phyloP scores from a whole-genome alignment of 2,329 filamentous ascomycete species.

The Polytolypa hystricis region DNA sequence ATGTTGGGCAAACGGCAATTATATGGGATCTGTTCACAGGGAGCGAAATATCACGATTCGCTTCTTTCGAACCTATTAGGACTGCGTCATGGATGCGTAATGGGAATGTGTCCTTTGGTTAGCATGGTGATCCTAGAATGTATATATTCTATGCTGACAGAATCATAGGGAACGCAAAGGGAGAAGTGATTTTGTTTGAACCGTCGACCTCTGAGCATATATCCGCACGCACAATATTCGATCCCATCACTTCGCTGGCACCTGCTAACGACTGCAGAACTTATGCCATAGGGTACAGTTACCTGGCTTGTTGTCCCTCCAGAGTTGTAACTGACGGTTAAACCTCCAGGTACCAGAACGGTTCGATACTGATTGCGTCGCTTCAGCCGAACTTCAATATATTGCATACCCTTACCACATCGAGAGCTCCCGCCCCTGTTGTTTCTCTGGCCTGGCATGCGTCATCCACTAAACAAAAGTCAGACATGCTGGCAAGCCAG shows the following conservation, averaged over 20 bases:
- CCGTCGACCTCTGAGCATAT: conserved; percentile 87
- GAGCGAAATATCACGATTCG: conserved; percentile 81
- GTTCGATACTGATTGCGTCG: conserved; percentile 79
- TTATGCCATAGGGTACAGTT: conserved; percentile 79
- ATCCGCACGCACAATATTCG: conserved; percentile 82
- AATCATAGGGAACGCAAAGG: conserved; percentile 70
- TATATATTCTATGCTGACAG: conserved; percentile 10
- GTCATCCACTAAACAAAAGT: conserved; percentile 89
- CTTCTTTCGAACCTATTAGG: conserved; percentile 75
- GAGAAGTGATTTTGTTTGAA: conserved; percentile 89
- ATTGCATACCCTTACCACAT: conserved; percentile 79
- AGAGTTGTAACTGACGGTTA: conserved; percentile 10
- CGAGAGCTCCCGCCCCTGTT: conserved; percentile 73
- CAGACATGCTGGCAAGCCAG: conserved; percentile 93
- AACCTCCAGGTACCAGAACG: conserved; percentile 70
- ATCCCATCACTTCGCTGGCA: conserved; percentile 86
- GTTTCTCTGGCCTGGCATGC: conserved; percentile 88
- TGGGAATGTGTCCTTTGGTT: conserved; percentile 94
- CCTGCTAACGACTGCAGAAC: conserved; percentile 83
- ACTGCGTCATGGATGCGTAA: conserved; percentile 93
- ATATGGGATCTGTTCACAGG: conserved; percentile 95
- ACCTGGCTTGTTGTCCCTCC: not conserved
- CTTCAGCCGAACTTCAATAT: conserved; percentile 89
- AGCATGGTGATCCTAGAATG: conserved; percentile 19
- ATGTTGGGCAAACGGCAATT: conserved; percentile 80